These are phyloP conservation scores for Fusarium sp. DNA, from an alignment of 2,329 filamentous ascomycete genomes.

Conservation along the genomic window DNA sequence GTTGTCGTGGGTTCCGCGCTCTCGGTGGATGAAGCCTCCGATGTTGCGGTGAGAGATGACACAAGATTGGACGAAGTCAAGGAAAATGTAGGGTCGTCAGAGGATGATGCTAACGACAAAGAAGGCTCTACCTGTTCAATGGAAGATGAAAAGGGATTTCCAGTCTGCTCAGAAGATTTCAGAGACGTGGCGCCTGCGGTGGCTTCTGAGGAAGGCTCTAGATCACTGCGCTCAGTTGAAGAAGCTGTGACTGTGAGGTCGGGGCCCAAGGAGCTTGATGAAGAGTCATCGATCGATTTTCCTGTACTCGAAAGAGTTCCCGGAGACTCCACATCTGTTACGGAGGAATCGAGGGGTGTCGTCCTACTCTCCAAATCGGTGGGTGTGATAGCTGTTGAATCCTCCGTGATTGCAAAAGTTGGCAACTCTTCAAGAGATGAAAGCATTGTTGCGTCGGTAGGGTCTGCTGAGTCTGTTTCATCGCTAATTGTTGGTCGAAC, in stretches of 20 bases:
- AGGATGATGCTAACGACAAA: background rate
- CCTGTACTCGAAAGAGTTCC: background rate
- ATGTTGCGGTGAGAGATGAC: background rate
- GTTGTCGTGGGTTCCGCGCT: background rate
- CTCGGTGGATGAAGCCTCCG: background rate
- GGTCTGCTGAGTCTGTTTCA: background rate
- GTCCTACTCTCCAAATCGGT: background rate
- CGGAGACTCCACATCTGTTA: background rate
- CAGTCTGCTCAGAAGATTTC: background rate
- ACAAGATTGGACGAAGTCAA: background rate
- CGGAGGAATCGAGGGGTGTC: background rate
- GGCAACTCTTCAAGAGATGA: background rate
- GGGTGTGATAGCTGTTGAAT: background rate
- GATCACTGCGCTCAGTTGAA: background rate
- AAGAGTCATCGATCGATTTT: background rate
- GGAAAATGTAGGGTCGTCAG: background rate
- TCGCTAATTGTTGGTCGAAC: background rate
- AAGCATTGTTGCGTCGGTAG: no score
- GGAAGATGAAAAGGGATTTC: background rate
- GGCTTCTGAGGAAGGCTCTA: background rate
- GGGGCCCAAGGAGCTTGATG: background rate
- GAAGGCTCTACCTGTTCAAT: background rate
- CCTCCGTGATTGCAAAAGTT: background rate
- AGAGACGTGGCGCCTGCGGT: background rate
- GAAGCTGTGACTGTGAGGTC: background rate